Base-by-base conservation (phyloP, 139 green algal species). In the Penium margaritaceum region DNA sequence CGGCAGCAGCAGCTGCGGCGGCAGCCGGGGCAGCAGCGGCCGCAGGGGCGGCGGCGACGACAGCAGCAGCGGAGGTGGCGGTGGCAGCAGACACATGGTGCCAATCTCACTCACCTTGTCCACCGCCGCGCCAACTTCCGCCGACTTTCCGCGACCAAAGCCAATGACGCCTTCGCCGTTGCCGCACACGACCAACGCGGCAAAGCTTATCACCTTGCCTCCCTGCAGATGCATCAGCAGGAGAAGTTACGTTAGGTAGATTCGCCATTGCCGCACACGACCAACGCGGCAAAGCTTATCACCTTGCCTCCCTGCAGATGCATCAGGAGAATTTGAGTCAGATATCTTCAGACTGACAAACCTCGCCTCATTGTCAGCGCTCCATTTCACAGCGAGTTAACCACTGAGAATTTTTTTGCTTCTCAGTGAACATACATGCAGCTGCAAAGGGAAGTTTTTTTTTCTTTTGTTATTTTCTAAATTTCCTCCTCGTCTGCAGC, bases 171-270 rank as follows among this genome's bases (percentile, higher is more conserved):
- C 81, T 2, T 84, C 35, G 29, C 53, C 62, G 79, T 86, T 86
- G 2, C 81, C 81, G 14, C 85, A 81, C 47, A 86, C 78, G 9
- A 86, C 71, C 21, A 85, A 43, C 30, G 81, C 81, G 2, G 78
- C 82, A 27, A 80, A 85, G 34, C 75, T 76, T 51, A 77, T 67
- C 37, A 85, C n/a, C 9, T 58, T 67, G 21, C 81, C 81, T 5
- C 70, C 80, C 67, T 80, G 63, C 3, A 2, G 3, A n/a, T n/a
- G n/a, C n/a, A n/a, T n/a, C n/a, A n/a, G n/a, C n/a, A n/a, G n/a
- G n/a, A 21, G 44, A 55, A 55, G 44, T 5, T 27, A 19, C 44
- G 44, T 19, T 12, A 7, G n/a, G 47, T 57, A 33, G 0, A 21
- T 1, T 84, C 27, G 29, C 53, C 62, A 67, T 86, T 84, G 1